Evolutionary conservation across 257 asterid genomes (phyloP), one percentile per base, ranked within the genome.

Genomic region (Lycium ferocissimum): DNA sequence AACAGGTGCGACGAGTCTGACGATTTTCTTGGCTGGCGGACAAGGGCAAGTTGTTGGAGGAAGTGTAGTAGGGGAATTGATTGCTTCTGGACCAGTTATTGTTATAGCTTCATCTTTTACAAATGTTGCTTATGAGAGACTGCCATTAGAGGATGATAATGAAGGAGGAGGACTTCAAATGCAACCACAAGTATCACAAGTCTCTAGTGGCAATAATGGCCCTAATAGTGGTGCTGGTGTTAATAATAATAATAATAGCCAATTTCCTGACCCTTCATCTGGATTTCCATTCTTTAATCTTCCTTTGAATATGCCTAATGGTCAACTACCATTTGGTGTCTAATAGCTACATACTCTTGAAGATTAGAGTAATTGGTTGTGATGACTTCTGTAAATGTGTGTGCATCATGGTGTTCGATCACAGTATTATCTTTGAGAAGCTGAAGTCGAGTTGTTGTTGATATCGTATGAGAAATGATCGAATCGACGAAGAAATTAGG

Each of bases 1-100:
- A 12, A 75, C 45, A 75, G 81, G 86, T 9, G 86, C 86, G 8
- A 84, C 86, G 5, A 84, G 86, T 14, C 10, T 84, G 20, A 73
- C 83, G 2, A 75, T 84, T 4, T 84, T 56, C 37, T 15, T 84
- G 9, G 83, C 83, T 7, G 83, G 86, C n/a, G 86, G 86, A 5
- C 86, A 83, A 70, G 86, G 86, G 7, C 86, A 83, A 47, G 82
- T 83, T 3, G 82, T 83, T 18, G 86, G 86, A 37, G 86, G 82
- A 43, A 83, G 86, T 33, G 82, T 83, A 1, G 86, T 71, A 14
- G 86, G 86, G 20, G 86, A 84, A 26, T 26, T 75, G 10, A 75
- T 53, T 8, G 78, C 86, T 18, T 80, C 86, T 13, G 86, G 86
- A 22, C 86, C 83, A 11, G 86, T 84, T 51, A 17, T 75, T 17